These are phyloP conservation scores for Aspergillus sp. DNA, from an alignment of 2,329 filamentous ascomycete genomes.

Conservation along the genomic window DNA sequence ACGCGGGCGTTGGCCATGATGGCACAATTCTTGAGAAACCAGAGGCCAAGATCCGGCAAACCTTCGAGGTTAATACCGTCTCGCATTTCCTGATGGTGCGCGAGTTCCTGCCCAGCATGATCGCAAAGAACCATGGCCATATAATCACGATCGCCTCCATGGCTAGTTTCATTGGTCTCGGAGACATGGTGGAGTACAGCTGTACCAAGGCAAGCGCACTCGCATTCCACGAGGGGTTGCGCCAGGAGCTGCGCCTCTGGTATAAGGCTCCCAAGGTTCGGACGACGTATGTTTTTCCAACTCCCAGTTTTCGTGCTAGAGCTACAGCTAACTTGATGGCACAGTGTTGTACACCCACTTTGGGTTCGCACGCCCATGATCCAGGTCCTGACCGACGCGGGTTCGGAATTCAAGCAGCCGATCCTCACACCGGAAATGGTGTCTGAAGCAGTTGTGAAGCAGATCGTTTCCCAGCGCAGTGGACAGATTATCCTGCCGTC, in stretches of 20 bases:
- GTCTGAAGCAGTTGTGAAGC: slow-evolving; percentile 50
- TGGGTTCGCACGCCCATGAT: slow-evolving; percentile 54
- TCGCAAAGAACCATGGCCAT: slow-evolving; percentile 54
- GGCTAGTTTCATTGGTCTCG: slow-evolving; percentile 50
- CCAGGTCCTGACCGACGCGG: slow-evolving; percentile 34
- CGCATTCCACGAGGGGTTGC: slow-evolving; percentile 53
- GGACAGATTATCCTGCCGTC: slow-evolving; percentile 51
- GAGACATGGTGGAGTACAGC: slow-evolving; percentile 54
- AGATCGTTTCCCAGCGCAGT: slow-evolving; percentile 51
- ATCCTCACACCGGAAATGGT: slow-evolving; percentile 41
- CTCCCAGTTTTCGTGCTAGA: neutral
- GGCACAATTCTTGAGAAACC: slow-evolving; percentile 49
- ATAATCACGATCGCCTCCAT: slow-evolving; percentile 57
- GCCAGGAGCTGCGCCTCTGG: slow-evolving; percentile 38
- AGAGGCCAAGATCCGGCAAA: slow-evolving; percentile 46
- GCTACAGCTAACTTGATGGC: neutral
- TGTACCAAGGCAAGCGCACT: slow-evolving; percentile 54
- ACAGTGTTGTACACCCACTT: slow-evolving; percentile 35
- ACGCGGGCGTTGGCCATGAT: slow-evolving; percentile 50
- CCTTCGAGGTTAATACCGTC: slow-evolving; percentile 55
- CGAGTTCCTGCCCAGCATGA: slow-evolving; percentile 55
- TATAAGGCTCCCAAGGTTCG: slow-evolving; percentile 40
- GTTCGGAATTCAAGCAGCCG: slow-evolving; percentile 32
- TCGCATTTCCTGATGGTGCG: slow-evolving; percentile 52
- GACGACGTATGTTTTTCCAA: slow-evolving; percentile 30